Evolutionary conservation across 805 yeast genomes (phyloP).

Genomic region (Candida glaebosa): DNA sequence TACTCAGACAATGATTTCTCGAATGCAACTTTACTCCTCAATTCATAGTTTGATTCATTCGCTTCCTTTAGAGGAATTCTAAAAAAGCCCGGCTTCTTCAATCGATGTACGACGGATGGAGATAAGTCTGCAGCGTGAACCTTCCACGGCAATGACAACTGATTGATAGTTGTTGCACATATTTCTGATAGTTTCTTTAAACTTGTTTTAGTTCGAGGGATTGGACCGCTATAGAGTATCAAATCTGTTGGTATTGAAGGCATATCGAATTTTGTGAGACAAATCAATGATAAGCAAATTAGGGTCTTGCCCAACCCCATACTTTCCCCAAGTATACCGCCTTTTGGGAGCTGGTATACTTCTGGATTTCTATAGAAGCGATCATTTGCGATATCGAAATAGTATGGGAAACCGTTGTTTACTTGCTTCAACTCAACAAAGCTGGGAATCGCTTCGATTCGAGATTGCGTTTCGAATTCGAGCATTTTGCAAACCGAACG

Average conservation of each 20-base stretch:
- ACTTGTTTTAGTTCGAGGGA: neutral
- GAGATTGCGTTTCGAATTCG: conserved; percentile 43
- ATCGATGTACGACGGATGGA: conserved; percentile 28
- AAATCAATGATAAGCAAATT: conserved; percentile 54
- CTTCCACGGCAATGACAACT: conserved; percentile 59
- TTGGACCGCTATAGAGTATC: conserved; percentile 13
- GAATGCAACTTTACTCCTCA: conserved; percentile 16
- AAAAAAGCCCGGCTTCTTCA: conserved; percentile 47
- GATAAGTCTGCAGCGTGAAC: conserved; percentile 45
- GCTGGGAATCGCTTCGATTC: conserved; percentile 32
- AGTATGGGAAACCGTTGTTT: conserved; percentile 13
- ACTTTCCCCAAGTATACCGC: conserved; percentile 64
- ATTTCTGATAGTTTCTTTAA: conserved; percentile 26
- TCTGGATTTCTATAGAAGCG: conserved; percentile 36
- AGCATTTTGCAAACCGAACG: conserved; percentile 60
- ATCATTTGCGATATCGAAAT: conserved; percentile 32
- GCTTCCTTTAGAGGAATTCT: conserved; percentile 22
- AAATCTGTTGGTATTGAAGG: conserved; percentile 40
- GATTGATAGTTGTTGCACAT: conserved; percentile 42
- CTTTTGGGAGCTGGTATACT: conserved; percentile 46
- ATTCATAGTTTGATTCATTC: conserved; percentile 18
- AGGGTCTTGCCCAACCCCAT: conserved; percentile 69
- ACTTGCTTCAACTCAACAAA: conserved; percentile 19
- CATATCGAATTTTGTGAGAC: conserved; percentile 51
- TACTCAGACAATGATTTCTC: conserved; percentile 3